Conservation (phyloP, 2,329 filamentous ascomycete genomes). For the Diaporthe sp. region DNA sequence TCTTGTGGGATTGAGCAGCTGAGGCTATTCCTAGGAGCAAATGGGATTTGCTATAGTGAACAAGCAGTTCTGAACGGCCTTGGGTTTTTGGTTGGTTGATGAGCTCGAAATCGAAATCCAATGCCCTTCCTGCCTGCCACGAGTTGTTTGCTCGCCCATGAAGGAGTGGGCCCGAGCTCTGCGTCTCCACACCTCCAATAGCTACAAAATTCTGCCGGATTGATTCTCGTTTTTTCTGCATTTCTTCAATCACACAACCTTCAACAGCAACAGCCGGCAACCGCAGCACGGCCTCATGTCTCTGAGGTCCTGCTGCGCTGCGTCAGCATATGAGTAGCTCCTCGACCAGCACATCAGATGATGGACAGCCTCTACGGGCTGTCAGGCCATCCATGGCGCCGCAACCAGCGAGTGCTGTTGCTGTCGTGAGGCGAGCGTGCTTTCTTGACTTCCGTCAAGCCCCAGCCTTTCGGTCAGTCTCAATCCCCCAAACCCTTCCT, state of each 20-base stretch:
- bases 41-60: not conserved
- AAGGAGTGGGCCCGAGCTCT: conserved; percentile 17
- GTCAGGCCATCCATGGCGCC: not conserved
- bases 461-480: conserved; percentile 21
- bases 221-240: conserved; percentile 24
- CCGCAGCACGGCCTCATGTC: not conserved
- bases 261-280: not conserved
- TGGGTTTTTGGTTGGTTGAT: not conserved
- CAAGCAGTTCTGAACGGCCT: not conserved
- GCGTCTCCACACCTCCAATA: conserved; percentile 27
- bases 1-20: not conserved
- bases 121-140: not conserved
- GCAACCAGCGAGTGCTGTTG: conserved; percentile 23
- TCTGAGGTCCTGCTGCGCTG: not conserved
- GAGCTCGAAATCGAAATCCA: not conserved
- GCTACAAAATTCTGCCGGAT: conserved; percentile 37
- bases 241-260: conserved; percentile 26
- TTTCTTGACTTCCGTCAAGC: not conserved
- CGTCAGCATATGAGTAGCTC: not conserved
- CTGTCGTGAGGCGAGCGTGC: conserved; percentile 17
- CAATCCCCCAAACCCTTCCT: not conserved
- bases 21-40: not conserved
- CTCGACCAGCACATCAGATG: not conserved
- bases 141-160: not conserved
- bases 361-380: not conserved